These are phyloP conservation scores for Nigrospora osmanthi DNA, from an alignment of 2,329 filamentous ascomycete genomes.

Conservation along the genomic window DNA sequence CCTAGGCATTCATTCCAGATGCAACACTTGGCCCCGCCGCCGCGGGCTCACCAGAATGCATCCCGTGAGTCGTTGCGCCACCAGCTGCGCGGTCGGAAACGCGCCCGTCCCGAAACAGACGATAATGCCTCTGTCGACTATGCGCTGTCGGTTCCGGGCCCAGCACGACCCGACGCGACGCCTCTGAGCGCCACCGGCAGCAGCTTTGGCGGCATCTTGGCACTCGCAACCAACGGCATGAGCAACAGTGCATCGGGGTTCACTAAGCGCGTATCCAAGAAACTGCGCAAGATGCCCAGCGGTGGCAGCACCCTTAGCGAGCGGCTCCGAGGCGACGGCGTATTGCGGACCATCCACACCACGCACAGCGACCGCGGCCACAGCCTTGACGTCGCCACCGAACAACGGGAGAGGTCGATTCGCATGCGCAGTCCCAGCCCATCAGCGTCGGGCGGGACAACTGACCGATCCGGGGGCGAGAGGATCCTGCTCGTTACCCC, in stretches of 20 bases:
- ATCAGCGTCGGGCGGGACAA: neutral
- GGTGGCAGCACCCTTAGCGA: slow-evolving; percentile 5
- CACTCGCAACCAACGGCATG: slow-evolving; percentile 10
- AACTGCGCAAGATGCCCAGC: slow-evolving; percentile 42
- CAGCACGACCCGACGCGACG: no score
- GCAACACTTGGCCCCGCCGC: neutral
- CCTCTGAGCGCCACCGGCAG: slow-evolving; percentile 2
- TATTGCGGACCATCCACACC: slow-evolving; percentile 4
- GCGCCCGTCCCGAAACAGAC: slow-evolving; percentile 29
- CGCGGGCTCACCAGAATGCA: slow-evolving; percentile 3
- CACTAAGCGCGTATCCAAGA: slow-evolving; percentile 35
- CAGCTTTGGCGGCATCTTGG: slow-evolving; percentile 6
- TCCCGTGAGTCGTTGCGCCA: slow-evolving; percentile 12
- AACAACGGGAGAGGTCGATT: neutral
- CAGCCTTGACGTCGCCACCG: neutral
- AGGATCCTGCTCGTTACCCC: neutral
- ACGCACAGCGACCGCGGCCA: neutral
- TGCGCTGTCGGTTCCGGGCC: no score
- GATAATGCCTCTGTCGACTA: slow-evolving; percentile 16
- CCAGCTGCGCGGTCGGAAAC: slow-evolving; percentile 40
- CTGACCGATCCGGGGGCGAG: neutral
- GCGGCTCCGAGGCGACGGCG: slow-evolving; percentile 13
- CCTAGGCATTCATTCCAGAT: slow-evolving; percentile 15
- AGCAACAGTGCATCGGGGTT: neutral
- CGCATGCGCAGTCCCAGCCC: slow-evolving; percentile 3